Conservation (phyloP, 106 monocot genomes). For the Dioscorea dumetorum region DNA sequence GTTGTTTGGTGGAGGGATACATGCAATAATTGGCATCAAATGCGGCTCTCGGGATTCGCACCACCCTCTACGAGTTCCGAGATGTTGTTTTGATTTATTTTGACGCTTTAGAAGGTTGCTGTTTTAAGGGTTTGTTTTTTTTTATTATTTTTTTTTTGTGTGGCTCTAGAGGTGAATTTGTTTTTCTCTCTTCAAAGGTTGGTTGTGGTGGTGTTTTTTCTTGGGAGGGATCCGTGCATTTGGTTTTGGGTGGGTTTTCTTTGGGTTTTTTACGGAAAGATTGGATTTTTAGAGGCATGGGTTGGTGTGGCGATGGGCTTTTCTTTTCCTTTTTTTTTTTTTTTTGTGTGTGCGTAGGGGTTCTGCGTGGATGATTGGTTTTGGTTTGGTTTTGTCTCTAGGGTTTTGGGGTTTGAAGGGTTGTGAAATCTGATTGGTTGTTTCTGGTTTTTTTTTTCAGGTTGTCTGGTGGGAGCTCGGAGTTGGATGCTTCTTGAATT, state of each 20-base stretch:
- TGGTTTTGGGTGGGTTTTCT: neutral
- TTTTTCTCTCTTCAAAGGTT: neutral
- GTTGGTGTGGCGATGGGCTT: neutral
- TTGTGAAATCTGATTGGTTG: neutral
- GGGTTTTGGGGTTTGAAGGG: neutral
- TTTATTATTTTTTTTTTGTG: neutral
- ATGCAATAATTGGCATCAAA: neutral
- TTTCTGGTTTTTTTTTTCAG: neutral
- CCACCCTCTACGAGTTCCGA: neutral
- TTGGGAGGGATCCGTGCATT: neutral
- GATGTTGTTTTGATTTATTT: neutral
- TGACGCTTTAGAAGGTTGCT: neutral
- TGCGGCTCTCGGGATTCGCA: conserved; percentile 12
- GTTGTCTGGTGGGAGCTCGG: neutral
- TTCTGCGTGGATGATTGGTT: neutral
- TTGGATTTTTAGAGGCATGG: neutral
- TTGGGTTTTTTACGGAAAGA: neutral
- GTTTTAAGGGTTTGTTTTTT: neutral
- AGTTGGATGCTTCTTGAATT: neutral
- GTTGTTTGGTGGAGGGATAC: neutral
- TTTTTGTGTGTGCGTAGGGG: too few relatives aligned
- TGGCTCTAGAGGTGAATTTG: neutral
- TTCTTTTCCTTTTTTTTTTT: neutral
- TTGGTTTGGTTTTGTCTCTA: neutral
- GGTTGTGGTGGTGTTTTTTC: neutral